Evolutionary conservation across 306 rosid genomes (phyloP), one percentile per base, ranked within the genome.

Genomic region (Fragaria vesca): DNA sequence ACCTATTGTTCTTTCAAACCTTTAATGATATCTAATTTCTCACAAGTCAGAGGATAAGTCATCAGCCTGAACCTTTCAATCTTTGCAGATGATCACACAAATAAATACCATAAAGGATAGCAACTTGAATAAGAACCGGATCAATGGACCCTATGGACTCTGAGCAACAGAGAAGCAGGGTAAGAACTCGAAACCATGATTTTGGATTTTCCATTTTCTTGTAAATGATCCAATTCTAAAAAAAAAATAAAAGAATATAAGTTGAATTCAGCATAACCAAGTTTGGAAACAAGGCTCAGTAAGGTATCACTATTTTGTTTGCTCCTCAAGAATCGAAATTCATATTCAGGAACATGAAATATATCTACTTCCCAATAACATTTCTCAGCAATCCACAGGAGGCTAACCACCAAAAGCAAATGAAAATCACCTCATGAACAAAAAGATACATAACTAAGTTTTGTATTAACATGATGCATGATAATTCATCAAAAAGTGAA

Each of bases 301-400:
- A 61, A 61, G 26, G 65, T 2, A 46, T 32, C 52, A 52, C 28
- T 51, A 26, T 11, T 6, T n/a, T 36, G 36, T 11, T 54, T 32
- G 21, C 69, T 32, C 45, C 69, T 65, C 46, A 32, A 34, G 12
- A 32, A 65, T 34, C 24, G 9, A 34, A 65, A 15, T 17, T 61
- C 4, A 13, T 1, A 8, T 32, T 36, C 30, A 36, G 28, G 12
- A 50, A 76, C 71, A 36, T 7, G 54, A 15, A 62, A 76, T 1
- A 46, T 45, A 36, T 30, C 17, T 42, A 24, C 28, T 55, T 67
- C 12, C 40, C 5, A 13, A 38, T n/a, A 76, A 45, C 38, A 21
- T 38, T 46, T 47, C 65, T 62, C 47, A 66, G 20, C 18, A 83
- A 67, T 38, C 71, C 73, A 66, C 36, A 36, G 34, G n/a, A 75